Evolutionary conservation across 192 early-diverging fungal genomes (phyloP).

Genomic region (Coemansia sp.): DNA sequence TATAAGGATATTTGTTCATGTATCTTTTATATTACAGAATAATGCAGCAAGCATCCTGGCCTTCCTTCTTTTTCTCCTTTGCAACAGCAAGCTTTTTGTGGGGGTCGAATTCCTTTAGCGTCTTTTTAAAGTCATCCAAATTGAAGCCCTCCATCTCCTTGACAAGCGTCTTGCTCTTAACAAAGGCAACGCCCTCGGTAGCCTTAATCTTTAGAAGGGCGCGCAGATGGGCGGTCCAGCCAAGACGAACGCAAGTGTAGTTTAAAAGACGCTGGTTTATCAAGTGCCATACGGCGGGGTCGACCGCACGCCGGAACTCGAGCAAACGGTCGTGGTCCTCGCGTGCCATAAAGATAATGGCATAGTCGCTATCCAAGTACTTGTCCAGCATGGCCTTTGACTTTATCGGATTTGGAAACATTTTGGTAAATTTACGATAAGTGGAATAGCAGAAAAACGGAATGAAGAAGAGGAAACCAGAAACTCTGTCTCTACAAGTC

Average conservation of each 20-base stretch:
- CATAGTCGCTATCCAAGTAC: slow-evolving; percentile 14
- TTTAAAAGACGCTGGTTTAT: background rate
- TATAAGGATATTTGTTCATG: too few species aligned
- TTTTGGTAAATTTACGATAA: too few species aligned
- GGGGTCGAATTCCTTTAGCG: slow-evolving; percentile 14
- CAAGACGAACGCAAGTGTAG: slow-evolving; percentile 14
- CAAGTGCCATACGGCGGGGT: slow-evolving; percentile 10
- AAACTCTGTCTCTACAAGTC: background rate
- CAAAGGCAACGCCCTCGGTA: slow-evolving; percentile 19
- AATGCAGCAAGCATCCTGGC: background rate
- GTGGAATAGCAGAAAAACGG: too few species aligned
- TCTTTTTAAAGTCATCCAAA: slow-evolving; percentile 6
- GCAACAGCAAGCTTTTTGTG: background rate
- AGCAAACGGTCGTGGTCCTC: background rate
- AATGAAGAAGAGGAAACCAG: too few species aligned
- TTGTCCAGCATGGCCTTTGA: slow-evolving; percentile 16
- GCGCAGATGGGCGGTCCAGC: slow-evolving; percentile 11
- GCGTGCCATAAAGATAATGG: slow-evolving; percentile 17
- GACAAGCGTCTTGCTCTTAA: slow-evolving; percentile 19
- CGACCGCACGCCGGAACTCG: slow-evolving; percentile 11
- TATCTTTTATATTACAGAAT: slow-evolving; percentile 11
- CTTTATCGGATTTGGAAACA: slow-evolving; percentile 15
- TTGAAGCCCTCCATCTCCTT: slow-evolving; percentile 18
- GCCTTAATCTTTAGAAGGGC: slow-evolving; percentile 8
- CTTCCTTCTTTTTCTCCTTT: background rate